Evolutionary conservation across 2,329 filamentous ascomycete genomes (phyloP), one percentile per base, ranked within the genome.

Genomic region (Chaetomiaceae sp.): DNA sequence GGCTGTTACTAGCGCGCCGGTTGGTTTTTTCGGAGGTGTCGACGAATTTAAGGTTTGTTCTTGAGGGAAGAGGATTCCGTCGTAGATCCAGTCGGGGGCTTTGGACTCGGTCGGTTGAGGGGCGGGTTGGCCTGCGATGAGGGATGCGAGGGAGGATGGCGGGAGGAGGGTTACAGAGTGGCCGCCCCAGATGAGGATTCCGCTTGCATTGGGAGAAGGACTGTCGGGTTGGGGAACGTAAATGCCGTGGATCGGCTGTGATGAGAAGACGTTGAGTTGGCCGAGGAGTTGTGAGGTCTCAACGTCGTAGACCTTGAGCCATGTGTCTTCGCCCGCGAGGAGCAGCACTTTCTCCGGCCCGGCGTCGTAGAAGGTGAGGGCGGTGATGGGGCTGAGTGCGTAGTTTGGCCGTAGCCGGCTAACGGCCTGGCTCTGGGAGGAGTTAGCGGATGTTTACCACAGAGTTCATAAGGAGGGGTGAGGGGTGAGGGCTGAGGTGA

Each of bases 41-140:
- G 27, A 11, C 27, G 17, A 8, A 33, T 8, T 37, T 4, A 22
- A 3, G 15, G 3, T 7, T 2, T 67, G 65, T 5, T 38, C 8
- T 7, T 6, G 17, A 33, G 31, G 33, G 22, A 78, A 80, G 52
- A 85, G 69, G 31, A 75, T 71, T 33, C 79, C 85, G 66, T 89
- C 82, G 61, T 92, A 80, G 58, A 95, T 83, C 89, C 90, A 94
- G 69, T 95, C 90, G 5, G 80, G 76, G 2, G 81, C 79, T 3
- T 67, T 68, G 22, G 72, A 71, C 61, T 79, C 79, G 6, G 58
- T 61, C 49, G 29, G 65, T 36, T 55, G 49, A 59, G 48, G 14
- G 11, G 52, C 23, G 6, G 49, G 17, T 29, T 23, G 14, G 53
- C 65, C 63, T 3, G 61, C 59, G 17, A 71, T 55, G 15, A 79